A percentile compares a stretch with the other conserved stretches of the same genome.
These are phyloP conservation scores for Quercus phellos DNA, from an alignment of 331 rosid species.

Conservation along the genomic window DNA sequence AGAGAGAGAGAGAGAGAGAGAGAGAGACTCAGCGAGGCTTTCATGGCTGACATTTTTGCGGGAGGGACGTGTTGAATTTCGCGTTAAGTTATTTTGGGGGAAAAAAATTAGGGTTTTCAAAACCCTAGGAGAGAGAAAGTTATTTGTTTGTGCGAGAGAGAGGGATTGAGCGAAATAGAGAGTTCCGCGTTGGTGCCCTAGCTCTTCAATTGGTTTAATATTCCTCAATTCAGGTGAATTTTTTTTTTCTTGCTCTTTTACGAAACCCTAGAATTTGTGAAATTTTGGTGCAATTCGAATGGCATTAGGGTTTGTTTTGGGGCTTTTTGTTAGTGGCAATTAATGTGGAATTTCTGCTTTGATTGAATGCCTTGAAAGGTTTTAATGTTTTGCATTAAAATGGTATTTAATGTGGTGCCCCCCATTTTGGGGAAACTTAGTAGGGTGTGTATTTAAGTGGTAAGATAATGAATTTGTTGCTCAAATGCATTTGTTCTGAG, in stretches of 20 bases:
- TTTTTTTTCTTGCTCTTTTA: not conserved
- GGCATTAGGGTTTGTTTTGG: slow-evolving; percentile 45
- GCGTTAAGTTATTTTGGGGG: slow-evolving; percentile 11
- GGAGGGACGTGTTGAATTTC: slow-evolving; percentile 36
- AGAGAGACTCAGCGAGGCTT: slow-evolving; percentile 31
- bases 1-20: slow-evolving; percentile 8
- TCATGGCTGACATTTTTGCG: slow-evolving; percentile 67
- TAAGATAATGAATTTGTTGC: slow-evolving; percentile 33
- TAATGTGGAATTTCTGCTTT: slow-evolving; percentile 11
- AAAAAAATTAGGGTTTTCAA: slow-evolving; percentile 33
- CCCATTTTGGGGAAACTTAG: slow-evolving; percentile 25
- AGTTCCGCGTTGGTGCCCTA: slow-evolving; percentile 30
- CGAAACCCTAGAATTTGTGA: slow-evolving; percentile 81
- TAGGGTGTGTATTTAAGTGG: slow-evolving; percentile 24
- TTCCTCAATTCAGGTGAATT: slow-evolving; percentile 53
- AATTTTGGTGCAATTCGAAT: slow-evolving; percentile 33
- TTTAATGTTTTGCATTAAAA: slow-evolving; percentile 15
- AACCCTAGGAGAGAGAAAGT: slow-evolving; percentile 84
- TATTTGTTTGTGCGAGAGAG: slow-evolving; percentile 6
- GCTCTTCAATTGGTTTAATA: slow-evolving; percentile 38
- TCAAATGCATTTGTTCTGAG: slow-evolving; percentile 16
- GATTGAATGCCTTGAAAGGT: slow-evolving; percentile 29
- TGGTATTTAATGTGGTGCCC: slow-evolving; percentile 26
- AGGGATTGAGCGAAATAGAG: too few species aligned
- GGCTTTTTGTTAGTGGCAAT: slow-evolving; percentile 20